Conservation (phyloP, 768 basidiomycete species). For the Tulasnella sp. region DNA sequence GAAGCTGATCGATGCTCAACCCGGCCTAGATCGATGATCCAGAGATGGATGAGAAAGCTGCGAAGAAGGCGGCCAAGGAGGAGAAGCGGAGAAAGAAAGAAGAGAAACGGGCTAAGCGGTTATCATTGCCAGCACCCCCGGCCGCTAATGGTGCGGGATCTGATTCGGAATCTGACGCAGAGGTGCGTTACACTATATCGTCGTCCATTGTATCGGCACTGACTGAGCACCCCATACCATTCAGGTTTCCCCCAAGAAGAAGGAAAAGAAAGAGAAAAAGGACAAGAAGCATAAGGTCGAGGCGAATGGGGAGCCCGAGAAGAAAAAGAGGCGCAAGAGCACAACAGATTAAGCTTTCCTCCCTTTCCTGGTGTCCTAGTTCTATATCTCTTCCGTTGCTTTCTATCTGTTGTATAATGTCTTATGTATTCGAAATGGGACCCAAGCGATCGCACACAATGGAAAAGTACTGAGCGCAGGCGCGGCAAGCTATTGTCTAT, state of each 20-base stretch:
- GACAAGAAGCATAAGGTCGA: slow-evolving; percentile 7
- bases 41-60: slow-evolving; percentile 36
- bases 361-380: too few relatives aligned
- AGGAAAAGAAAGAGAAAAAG: slow-evolving; percentile 19
- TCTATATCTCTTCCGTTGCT: too few relatives aligned
- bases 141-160: slow-evolving; percentile 35
- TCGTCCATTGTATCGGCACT: too few relatives aligned
- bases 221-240: background rate
- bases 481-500: too few relatives aligned
- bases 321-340: slow-evolving; percentile 17
- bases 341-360: background rate
- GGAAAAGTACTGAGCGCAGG: too few relatives aligned
- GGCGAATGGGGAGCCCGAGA: slow-evolving; percentile 8
- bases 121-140: slow-evolving; percentile 9
- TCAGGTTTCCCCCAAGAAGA: slow-evolving; percentile 6
- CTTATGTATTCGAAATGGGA: too few relatives aligned
- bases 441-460: too few relatives aligned
- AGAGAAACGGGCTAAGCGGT: slow-evolving; percentile 37
- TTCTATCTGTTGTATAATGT: too few relatives aligned
- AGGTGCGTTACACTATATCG: background rate
- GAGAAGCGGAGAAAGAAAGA: slow-evolving; percentile 68
- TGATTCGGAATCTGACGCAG: background rate
- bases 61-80: slow-evolving; percentile 68
- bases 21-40: slow-evolving; percentile 33
- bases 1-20: background rate